These are phyloP conservation scores for Meyerozyma guilliermondii DNA, from an alignment of 1,139 yeast species.

Conservation along the genomic window DNA sequence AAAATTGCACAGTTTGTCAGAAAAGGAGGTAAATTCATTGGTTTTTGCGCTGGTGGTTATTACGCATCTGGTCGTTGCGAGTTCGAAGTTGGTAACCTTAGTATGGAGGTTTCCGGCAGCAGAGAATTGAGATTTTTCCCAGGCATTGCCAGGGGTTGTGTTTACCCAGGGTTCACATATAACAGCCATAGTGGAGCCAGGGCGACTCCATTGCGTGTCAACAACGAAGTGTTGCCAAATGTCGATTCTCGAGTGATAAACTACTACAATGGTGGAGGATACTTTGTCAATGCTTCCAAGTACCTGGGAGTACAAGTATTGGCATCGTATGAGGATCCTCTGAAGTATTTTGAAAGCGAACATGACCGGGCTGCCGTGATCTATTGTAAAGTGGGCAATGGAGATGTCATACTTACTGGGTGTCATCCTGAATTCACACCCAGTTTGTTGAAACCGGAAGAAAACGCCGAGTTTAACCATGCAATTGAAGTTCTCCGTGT, in stretches of 20 bases:
- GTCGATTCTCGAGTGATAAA: conserved; percentile 20
- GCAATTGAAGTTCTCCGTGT: conserved; percentile 34
- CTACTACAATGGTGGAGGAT: conserved; percentile 87
- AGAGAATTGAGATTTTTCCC: conserved; percentile 80
- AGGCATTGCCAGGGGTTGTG: conserved; percentile 79
- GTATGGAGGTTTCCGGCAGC: conserved; percentile 76
- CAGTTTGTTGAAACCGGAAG: conserved; percentile 32
- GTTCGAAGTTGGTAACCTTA: conserved; percentile 69
- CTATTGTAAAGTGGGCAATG: conserved; percentile 63
- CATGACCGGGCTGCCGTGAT: conserved; percentile 66
- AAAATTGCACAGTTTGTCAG: conserved; percentile 61
- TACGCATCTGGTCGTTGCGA: conserved; percentile 74
- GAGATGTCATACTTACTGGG: conserved; percentile 75
- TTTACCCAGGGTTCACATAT: conserved; percentile 74
- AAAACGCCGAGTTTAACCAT: conserved; percentile 23
- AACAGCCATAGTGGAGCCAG: conserved; percentile 72
- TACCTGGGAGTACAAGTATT: conserved; percentile 60
- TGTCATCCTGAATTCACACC: conserved; percentile 87
- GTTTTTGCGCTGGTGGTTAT: conserved; percentile 97
- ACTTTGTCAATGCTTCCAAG: conserved; percentile 69
- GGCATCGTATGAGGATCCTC: conserved; percentile 54
- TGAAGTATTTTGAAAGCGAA: conserved; percentile 34
- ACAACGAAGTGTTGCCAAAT: conserved; percentile 20
- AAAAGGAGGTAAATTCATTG: conserved; percentile 77
- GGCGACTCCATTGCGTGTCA: conserved; percentile 46